These are phyloP conservation scores for Lipomyces lipofer DNA, from an alignment of 805 yeast species.

Conservation along the genomic window DNA sequence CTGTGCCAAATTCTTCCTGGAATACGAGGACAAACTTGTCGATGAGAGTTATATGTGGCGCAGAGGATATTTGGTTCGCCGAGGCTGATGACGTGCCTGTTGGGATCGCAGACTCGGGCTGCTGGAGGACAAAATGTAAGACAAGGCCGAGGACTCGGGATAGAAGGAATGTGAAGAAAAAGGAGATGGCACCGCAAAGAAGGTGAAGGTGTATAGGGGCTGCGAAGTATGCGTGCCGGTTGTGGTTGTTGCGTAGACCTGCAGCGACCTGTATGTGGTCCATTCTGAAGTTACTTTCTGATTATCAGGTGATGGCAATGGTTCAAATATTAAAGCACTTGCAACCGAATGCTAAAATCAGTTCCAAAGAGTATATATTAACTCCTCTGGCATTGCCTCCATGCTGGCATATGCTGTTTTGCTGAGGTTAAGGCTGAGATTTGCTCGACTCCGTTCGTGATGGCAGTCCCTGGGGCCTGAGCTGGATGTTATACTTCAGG, in stretches of 20 bases:
- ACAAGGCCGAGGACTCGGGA: constrained; percentile 22
- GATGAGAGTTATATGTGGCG: constrained; percentile 11
- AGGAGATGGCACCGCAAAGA: constrained; percentile 18
- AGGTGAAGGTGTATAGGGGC: constrained; percentile 20
- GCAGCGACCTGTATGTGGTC: background rate
- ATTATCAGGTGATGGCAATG: too few species aligned
- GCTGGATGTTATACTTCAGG: too few species aligned
- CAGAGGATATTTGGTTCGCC: background rate
- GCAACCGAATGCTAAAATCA: too few species aligned
- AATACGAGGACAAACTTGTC: constrained; percentile 24
- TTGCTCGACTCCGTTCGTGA: too few species aligned
- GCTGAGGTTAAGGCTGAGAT: too few species aligned
- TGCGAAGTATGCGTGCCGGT: constrained; percentile 10
- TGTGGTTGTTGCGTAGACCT: background rate
- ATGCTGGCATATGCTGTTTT: too few species aligned
- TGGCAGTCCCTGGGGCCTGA: too few species aligned
- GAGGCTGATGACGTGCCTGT: background rate
- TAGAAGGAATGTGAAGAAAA: constrained; percentile 12
- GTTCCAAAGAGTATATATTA: too few species aligned
- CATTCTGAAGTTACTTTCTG: background rate
- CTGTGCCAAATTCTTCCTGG: constrained; percentile 20
- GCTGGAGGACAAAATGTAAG: constrained; percentile 17
- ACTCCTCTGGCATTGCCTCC: too few species aligned
- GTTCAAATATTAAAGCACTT: too few species aligned
- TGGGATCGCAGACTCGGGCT: background rate